Evolutionary conservation across 140 eudicot genomes (phyloP).

Genomic region (Cichorium intybus): DNA sequence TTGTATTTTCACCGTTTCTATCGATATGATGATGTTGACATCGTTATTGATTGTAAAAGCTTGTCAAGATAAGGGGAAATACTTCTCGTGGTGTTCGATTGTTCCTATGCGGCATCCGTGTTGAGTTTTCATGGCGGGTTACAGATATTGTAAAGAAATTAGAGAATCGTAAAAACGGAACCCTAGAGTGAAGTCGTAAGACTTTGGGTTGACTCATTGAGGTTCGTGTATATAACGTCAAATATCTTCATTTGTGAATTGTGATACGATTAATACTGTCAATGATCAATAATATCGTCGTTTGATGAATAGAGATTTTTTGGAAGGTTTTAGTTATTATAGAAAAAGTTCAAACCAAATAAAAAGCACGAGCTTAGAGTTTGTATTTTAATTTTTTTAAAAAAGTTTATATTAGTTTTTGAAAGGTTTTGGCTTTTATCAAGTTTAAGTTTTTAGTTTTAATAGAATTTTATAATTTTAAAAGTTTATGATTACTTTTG

Average conservation of each 20-base stretch:
- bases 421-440: too few relatives aligned
- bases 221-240: slow-evolving; percentile 32
- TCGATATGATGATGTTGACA: slow-evolving; percentile 42
- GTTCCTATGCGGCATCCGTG: slow-evolving; percentile 25
- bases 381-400: too few relatives aligned
- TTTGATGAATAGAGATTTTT: too few relatives aligned
- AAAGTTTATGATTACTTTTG: too few relatives aligned
- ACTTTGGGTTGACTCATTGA: slow-evolving; percentile 14
- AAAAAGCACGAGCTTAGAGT: too few relatives aligned
- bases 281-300: slow-evolving; percentile 14
- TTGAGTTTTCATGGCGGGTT: too few relatives aligned
- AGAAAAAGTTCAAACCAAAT: too few relatives aligned
- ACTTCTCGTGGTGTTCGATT: slow-evolving; percentile 27
- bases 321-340: too few relatives aligned
- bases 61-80: slow-evolving; percentile 44
- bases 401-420: too few relatives aligned
- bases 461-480: too few relatives aligned
- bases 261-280: background rate
- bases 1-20: slow-evolving; percentile 38
- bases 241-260: slow-evolving; percentile 13
- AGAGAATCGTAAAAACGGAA: slow-evolving; percentile 2
- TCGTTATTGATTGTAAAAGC: slow-evolving; percentile 46
- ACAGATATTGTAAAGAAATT: slow-evolving; percentile 21
- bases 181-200: slow-evolving; percentile 21
- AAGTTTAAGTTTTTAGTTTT: too few relatives aligned